Base-by-base conservation (phyloP, 495 filamentous ascomycete genomes). In the Lasiosphaeris hirsuta region DNA sequence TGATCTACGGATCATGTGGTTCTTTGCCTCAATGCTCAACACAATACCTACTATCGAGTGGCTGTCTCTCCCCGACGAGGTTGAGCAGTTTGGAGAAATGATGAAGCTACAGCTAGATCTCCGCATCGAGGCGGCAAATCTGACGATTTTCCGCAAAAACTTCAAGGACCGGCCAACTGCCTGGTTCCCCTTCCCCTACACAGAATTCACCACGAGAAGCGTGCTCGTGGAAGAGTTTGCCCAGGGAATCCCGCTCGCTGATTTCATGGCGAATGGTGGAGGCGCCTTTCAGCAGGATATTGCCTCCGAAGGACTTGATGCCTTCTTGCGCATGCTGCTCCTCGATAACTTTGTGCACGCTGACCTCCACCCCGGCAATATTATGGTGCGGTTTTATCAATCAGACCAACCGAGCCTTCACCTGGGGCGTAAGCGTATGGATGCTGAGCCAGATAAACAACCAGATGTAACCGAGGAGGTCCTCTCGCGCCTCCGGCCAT, bases 301-400 rank as follows among this genome's bases (percentile, higher is more conserved):
- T 56, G 90, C 94, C 10, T 87, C 94, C 59, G 93, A 97, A 77
- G 95, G 95, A 4, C 83, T 99, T 6, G 91, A 99, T 65, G 92
- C 92, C n/a, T 99, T 99, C 73, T 72, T 99, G 53, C 90, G 90
- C 58, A 99, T 99, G 95, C 79, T 99, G 3, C 80, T 99, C 10
- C 87, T 99, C 50, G 95, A 99, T 69, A 97, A 99, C 66, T 99
- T 99, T 68, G 85, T 97, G 51, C 95, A 99, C 63, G 94, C 95
- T n/a, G 95, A 99, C 71, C 77, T 99, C 9, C 95, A 99, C 64
- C 95, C 95, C 0, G 95, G 95, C 7, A 99, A 99, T 69, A 97
- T 99, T 75, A 97, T 99, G 93, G 95, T 99, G 45, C 90, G 95
- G 57, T 99, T 99, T 73, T 96, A 97, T 74, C 83, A 94, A 64